Percentiles rank a stretch among this genome's conserved stretches.
Conservation (phyloP, 345 rosid genomes). For the Brassica carinata region DNA sequence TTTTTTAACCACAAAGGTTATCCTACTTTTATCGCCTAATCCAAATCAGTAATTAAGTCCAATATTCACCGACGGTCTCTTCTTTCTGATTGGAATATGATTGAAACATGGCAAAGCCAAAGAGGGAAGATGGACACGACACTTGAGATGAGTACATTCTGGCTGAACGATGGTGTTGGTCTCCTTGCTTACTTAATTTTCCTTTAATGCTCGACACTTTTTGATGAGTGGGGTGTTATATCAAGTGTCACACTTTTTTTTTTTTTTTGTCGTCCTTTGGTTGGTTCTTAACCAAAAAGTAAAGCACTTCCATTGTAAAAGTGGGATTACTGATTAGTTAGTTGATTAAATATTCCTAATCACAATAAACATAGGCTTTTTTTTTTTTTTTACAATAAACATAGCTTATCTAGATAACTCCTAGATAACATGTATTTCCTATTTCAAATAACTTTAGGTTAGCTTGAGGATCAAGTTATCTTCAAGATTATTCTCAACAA, state of each 20-base stretch:
- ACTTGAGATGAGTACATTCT: constrained; percentile 1
- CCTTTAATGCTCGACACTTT: constrained; percentile 11
- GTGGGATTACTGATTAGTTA: background rate
- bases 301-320: background rate
- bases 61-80: constrained; percentile 22
- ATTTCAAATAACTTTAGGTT: too few relatives aligned
- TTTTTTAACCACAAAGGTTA: background rate
- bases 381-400: too few relatives aligned
- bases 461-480: too few relatives aligned
- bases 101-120: constrained; percentile 18
- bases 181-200: constrained; percentile 29
- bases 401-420: too few relatives aligned
- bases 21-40: background rate
- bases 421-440: too few relatives aligned
- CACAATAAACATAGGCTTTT: too few relatives aligned
- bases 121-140: constrained; percentile 24
- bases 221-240: constrained; percentile 10
- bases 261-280: background rate
- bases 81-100: background rate
- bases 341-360: background rate
- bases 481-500: too few relatives aligned
- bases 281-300: constrained; percentile 24
- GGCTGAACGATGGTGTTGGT: constrained; percentile 21
- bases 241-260: background rate
- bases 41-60: background rate